A percentile compares a stretch with the other conserved stretches of the same genome.
phyloP scores from a whole-genome alignment of 495 filamentous ascomycete genomes.

The Penicillium coffeae region DNA sequence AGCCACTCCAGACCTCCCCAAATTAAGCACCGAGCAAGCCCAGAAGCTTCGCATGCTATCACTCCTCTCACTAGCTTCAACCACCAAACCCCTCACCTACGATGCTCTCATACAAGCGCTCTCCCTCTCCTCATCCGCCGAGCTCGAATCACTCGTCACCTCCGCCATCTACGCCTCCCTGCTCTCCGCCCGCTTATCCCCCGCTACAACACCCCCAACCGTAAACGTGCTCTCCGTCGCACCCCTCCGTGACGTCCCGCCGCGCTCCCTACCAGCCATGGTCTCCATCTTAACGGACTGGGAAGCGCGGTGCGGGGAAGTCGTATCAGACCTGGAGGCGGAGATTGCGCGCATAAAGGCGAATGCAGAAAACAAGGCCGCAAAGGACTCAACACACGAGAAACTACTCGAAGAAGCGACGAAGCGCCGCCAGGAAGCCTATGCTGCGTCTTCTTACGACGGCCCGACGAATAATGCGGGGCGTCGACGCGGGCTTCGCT shows the following conservation, averaged over 20 bases:
- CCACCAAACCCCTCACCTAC: slow-evolving; percentile 68
- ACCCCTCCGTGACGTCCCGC: slow-evolving; percentile 78
- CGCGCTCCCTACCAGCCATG: slow-evolving; percentile 62
- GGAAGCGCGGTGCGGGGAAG: slow-evolving; percentile 68
- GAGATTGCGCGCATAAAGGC: slow-evolving; percentile 59
- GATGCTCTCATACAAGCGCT: slow-evolving; percentile 60
- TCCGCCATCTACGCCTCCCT: slow-evolving; percentile 83
- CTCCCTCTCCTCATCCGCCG: slow-evolving; percentile 59
- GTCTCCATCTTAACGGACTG: slow-evolving; percentile 65
- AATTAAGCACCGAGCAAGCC: slow-evolving; percentile 65
- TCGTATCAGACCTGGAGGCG: slow-evolving; percentile 70
- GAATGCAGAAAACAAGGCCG: slow-evolving; percentile 51
- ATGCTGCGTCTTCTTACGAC: slow-evolving; percentile 13
- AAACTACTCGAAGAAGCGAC: slow-evolving; percentile 46
- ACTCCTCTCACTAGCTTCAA: slow-evolving; percentile 69
- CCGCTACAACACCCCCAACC: slow-evolving; percentile 54
- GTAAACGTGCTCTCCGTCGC: slow-evolving; percentile 76
- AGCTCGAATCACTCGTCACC: slow-evolving; percentile 88
- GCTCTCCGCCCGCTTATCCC: slow-evolving; percentile 76
- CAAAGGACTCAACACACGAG: slow-evolving; percentile 43
- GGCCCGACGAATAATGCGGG: neutral
- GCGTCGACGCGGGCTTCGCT: slow-evolving; percentile 6
- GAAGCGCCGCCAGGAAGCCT: slow-evolving; percentile 12
- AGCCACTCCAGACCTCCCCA: slow-evolving; percentile 61
- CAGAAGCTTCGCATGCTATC: slow-evolving; percentile 89